phyloP scores from a whole-genome alignment of 148 eudicot genomes.

The Camellia granthamiana region DNA sequence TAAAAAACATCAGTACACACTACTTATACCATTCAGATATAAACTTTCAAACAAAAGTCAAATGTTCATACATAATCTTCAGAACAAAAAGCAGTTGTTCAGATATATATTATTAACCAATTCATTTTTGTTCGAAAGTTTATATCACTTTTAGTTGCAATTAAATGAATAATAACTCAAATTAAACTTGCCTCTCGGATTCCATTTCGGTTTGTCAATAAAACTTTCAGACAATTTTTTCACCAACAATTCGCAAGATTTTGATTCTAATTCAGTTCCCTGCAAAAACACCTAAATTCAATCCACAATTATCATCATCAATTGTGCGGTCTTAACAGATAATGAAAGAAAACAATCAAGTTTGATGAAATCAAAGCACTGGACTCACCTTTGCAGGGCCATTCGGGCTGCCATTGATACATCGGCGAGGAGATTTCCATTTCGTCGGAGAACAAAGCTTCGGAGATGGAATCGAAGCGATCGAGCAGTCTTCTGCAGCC shows the following conservation, averaged over 20 bases:
- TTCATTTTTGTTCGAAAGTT: too few relatives aligned
- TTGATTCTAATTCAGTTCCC: constrained; percentile 35
- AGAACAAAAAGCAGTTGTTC: too few relatives aligned
- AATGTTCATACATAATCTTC: background rate
- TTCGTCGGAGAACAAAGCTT: constrained; percentile 28
- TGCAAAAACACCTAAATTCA: constrained; percentile 5
- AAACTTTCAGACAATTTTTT: constrained; percentile 48
- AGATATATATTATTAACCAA: too few relatives aligned
- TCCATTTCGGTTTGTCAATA: constrained; percentile 60
- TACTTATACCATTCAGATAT: too few relatives aligned
- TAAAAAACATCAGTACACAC: too few relatives aligned
- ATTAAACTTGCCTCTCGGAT: constrained; percentile 50
- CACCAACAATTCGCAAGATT: constrained; percentile 30
- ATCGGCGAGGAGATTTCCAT: constrained; percentile 68
- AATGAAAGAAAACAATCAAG: too few relatives aligned
- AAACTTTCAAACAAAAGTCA: background rate
- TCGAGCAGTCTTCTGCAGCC: constrained; percentile 20
- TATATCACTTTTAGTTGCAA: too few relatives aligned
- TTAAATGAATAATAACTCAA: background rate
- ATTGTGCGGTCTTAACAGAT: background rate
- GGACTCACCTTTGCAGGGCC: constrained; percentile 45
- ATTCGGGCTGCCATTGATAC: constrained; percentile 40
- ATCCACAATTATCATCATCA: background rate
- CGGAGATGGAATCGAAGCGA: constrained; percentile 18
- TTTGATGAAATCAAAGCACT: background rate